These are phyloP conservation scores for Sphaerostilbella broomeana DNA, from an alignment of 2,329 filamentous ascomycete genomes.

Conservation along the genomic window DNA sequence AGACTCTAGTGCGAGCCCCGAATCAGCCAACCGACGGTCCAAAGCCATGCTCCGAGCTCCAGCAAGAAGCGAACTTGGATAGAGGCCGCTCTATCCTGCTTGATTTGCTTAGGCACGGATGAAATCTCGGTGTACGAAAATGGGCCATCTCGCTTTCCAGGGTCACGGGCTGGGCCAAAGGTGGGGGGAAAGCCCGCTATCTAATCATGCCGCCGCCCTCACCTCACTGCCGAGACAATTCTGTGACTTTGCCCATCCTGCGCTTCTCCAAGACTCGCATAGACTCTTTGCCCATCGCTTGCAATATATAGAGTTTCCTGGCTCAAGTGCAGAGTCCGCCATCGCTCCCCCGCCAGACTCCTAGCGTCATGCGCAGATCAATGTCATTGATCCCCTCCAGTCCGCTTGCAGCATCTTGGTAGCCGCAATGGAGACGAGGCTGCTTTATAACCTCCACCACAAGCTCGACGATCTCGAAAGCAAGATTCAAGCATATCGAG, in stretches of 20 bases:
- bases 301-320: slow-evolving; percentile 11
- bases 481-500: slow-evolving; percentile 50
- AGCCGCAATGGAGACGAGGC: slow-evolving; percentile 36
- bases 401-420: slow-evolving; percentile 25
- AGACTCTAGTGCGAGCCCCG: no score
- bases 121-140: slow-evolving; percentile 1
- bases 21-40: no score
- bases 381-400: slow-evolving; percentile 24
- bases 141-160: neutral
- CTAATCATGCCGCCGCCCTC: slow-evolving; percentile 10
- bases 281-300: slow-evolving; percentile 1
- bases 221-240: slow-evolving; percentile 3
- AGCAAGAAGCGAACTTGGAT: neutral
- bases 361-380: slow-evolving; percentile 31
- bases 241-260: slow-evolving; percentile 2
- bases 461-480: slow-evolving; percentile 51
- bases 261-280: slow-evolving; percentile 2
- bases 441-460: slow-evolving; percentile 45
- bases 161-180: slow-evolving; percentile 10
- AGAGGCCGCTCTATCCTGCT: neutral
- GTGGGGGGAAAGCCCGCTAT: slow-evolving; percentile 11
- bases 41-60: no score
- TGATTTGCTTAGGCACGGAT: neutral
- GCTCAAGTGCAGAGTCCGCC: slow-evolving; percentile 10
- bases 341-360: slow-evolving; percentile 10